phyloP scores from a whole-genome alignment of 2,329 filamentous ascomycete genomes.

The Epichloe sibirici region DNA sequence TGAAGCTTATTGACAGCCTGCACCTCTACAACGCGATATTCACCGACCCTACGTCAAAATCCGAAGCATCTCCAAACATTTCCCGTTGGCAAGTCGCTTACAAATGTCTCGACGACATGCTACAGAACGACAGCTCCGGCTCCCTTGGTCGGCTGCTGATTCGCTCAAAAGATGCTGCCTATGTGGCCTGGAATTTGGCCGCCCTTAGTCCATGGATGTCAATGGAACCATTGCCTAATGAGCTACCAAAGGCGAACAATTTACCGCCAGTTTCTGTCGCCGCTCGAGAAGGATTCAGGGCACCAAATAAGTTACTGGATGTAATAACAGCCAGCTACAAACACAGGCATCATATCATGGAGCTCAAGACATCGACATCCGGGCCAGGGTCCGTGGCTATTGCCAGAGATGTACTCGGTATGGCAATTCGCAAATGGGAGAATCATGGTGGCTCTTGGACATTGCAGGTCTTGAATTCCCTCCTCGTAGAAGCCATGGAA shows the following conservation, averaged over 20 bases:
- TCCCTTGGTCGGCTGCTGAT: conserved; percentile 45
- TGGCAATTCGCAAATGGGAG: conserved; percentile 65
- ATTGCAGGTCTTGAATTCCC: conserved; percentile 54
- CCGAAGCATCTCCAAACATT: conserved; percentile 43
- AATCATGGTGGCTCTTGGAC: conserved; percentile 51
- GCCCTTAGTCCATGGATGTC: conserved; percentile 63
- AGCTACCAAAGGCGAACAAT: conserved; percentile 35
- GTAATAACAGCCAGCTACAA: conserved; percentile 52
- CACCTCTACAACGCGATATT: conserved; percentile 63
- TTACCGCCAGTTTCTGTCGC: conserved; percentile 39
- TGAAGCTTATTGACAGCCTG: conserved; percentile 55
- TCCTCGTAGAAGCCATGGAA: conserved; percentile 50
- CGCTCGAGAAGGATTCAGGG: conserved; percentile 66
- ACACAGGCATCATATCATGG: conserved; percentile 51
- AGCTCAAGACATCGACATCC: conserved; percentile 43
- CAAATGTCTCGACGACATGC: conserved; percentile 44
- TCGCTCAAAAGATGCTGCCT: conserved; percentile 50
- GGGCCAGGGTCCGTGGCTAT: conserved; percentile 31
- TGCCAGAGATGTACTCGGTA: conserved; percentile 55
- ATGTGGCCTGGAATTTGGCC: conserved; percentile 64
- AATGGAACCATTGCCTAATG: conserved; percentile 28
- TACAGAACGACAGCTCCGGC: conserved; percentile 28
- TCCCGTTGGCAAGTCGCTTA: conserved; percentile 53
- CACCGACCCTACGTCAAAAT: conserved; percentile 47
- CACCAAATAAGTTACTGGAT: conserved; percentile 62